Evolutionary conservation across 192 early-diverging fungal species (phyloP), one percentile per base, ranked within the genome.

Genomic region (Entomortierella lignicola): DNA sequence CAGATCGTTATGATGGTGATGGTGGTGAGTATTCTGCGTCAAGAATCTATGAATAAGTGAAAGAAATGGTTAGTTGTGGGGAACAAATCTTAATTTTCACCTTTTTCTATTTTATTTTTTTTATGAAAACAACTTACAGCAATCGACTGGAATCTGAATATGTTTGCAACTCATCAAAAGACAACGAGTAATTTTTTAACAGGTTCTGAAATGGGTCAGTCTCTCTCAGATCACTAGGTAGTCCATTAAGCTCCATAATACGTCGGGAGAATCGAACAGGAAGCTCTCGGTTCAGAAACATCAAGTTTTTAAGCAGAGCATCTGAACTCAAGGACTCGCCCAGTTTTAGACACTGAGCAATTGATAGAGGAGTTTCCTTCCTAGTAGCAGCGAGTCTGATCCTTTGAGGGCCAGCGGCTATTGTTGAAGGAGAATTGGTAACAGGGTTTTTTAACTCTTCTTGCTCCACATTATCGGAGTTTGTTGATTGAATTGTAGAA

Each of bases 191-290:
- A 43, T 70, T 79, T 34, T 55, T 54, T 50, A 69, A 47, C 42
- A 79, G 39, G 60, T 66, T 70, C 58, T 60, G 50, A 30, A 79
- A 60, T 20, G 75, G 75, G 23, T 79, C 67, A 1, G 75, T 79
- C 30, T 44, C 63, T 23, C 51, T 63, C 32, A 79, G 30, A 5
- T 66, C 75, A 8, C 15, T 58, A 5, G 75, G 75, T 43, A 79
- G 17, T 18, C 52, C 43, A 39, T 27, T 50, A 8, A 79, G 58
- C 32, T 79, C 75, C 10, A 79, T 32, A 15, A 79, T 66, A n/a
- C 75, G 52, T 51, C 70, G 69, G 15, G 75, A 65, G 30, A 79
- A 79, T 31, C 75, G 67, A 4, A 70, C 67, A 0, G 75, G 75
- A 5, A 79, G 43, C 52, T 79, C 75, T 26, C 68, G 43, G 34